A percentile compares a stretch with the other conserved stretches of the same genome.
Evolutionary conservation across 2,329 filamentous ascomycete species (phyloP).

Genomic region (Trichoderma sp.): DNA sequence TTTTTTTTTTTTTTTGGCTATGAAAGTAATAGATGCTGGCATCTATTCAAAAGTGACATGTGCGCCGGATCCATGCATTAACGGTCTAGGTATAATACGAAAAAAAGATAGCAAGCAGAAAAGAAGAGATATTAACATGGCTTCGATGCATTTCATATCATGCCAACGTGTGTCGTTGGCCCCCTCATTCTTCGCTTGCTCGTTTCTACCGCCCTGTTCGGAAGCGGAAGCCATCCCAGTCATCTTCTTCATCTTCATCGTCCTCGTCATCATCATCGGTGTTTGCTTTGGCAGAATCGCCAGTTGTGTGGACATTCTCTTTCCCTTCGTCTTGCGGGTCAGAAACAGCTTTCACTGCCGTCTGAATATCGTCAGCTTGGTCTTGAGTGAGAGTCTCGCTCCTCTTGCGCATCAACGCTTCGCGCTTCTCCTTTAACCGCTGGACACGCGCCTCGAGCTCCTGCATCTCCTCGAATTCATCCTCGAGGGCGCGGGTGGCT

Average conservation of each 20-base stretch:
- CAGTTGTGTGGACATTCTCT: slow-evolving; percentile 30
- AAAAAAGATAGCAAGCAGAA: background rate
- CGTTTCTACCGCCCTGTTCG: slow-evolving; percentile 21
- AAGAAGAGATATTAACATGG: background rate
- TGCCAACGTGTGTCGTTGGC: background rate
- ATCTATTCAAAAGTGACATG: background rate
- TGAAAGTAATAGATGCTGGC: background rate
- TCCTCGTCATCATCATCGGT: slow-evolving; percentile 40
- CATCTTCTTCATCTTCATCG: slow-evolving; percentile 36
- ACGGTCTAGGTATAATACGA: background rate
- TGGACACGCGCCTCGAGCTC: slow-evolving; percentile 70
- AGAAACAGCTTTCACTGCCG: background rate
- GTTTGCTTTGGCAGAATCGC: slow-evolving; percentile 43
- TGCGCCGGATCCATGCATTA: slow-evolving; percentile 4
- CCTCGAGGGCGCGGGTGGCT: slow-evolving; percentile 67
- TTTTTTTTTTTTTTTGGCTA: background rate
- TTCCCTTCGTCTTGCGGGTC: slow-evolving; percentile 23
- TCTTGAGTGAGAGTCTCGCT: slow-evolving; percentile 32
- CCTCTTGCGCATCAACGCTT: slow-evolving; percentile 53
- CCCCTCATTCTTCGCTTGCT: background rate
- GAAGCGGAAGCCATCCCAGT: slow-evolving; percentile 62
- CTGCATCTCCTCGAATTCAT: slow-evolving; percentile 82
- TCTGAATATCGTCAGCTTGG: slow-evolving; percentile 17
- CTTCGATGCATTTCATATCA: background rate
- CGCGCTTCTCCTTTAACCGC: slow-evolving; percentile 66